Conservation (phyloP, 768 basidiomycete genomes). For the Cystobasidium ongulense region DNA sequence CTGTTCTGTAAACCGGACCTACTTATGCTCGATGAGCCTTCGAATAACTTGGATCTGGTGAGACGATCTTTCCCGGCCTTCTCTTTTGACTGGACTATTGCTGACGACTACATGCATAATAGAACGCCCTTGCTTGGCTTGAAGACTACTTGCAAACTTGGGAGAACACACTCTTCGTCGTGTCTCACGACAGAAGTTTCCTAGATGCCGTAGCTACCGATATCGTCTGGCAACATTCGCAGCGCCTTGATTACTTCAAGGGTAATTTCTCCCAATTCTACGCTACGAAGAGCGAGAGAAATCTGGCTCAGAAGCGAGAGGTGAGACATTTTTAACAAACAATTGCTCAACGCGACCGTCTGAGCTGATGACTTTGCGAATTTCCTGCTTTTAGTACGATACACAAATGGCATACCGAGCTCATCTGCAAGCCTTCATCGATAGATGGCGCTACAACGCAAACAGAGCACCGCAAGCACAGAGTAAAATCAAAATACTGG, state of each 20-base stretch:
- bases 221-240: conserved; percentile 66
- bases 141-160: conserved; percentile 42
- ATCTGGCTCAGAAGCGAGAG: conserved; percentile 69
- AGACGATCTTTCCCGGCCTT: neutral
- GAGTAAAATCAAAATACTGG: conserved; percentile 61
- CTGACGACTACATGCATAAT: neutral
- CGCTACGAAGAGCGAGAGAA: conserved; percentile 91
- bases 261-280: conserved; percentile 99
- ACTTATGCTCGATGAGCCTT: conserved; percentile 56
- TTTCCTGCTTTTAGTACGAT: conserved; percentile 56
- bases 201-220: conserved; percentile 94
- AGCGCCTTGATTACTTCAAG: conserved; percentile 91
- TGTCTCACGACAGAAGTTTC: conserved; percentile 96
- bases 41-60: conserved; percentile 84
- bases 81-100: neutral
- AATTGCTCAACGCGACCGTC: neutral
- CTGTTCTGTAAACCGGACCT: conserved; percentile 76
- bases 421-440: conserved; percentile 94
- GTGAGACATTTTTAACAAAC: neutral
- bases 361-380: neutral
- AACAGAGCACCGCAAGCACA: conserved; percentile 70
- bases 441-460: conserved; percentile 68
- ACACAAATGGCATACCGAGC: conserved; percentile 89
- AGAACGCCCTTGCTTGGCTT: conserved; percentile 27
- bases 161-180: conserved; percentile 45